Evolutionary conservation across 371 early-diverging fungal genomes (phyloP).

Genomic region (Apophysomyces elegans): DNA sequence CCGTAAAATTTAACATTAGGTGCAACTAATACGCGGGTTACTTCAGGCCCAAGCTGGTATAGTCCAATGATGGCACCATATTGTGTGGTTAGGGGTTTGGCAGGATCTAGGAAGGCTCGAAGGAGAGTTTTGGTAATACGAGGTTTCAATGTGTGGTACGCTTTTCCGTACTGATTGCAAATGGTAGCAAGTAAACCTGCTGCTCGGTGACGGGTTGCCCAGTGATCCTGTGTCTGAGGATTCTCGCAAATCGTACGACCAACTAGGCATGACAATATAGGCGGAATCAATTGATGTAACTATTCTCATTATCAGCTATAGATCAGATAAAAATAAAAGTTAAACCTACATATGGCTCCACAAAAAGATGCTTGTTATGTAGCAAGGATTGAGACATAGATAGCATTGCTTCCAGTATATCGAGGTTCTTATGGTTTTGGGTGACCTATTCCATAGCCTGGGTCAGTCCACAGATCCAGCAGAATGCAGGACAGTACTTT

Average conservation of each 20-base stretch:
- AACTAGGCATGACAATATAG: slow-evolving; percentile 94
- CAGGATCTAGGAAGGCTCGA: slow-evolving; percentile 86
- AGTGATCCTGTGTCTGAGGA: slow-evolving; percentile 74
- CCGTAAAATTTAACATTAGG: slow-evolving; percentile 79
- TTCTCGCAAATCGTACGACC: slow-evolving; percentile 81
- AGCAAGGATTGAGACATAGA: slow-evolving; percentile 86
- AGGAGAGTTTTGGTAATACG: slow-evolving; percentile 89
- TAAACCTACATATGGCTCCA: slow-evolving; percentile 94
- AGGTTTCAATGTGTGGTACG: slow-evolving; percentile 87
- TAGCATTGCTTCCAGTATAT: slow-evolving; percentile 75
- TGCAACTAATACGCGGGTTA: slow-evolving; percentile 71
- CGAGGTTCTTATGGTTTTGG: slow-evolving; percentile 77
- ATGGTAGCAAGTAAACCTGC: slow-evolving; percentile 76
- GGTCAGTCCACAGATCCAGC: neutral
- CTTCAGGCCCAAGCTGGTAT: slow-evolving; percentile 78
- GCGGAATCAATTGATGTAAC: slow-evolving; percentile 98
- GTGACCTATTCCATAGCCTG: slow-evolving; percentile 61
- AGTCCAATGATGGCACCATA: slow-evolving; percentile 92
- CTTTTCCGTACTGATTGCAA: slow-evolving; percentile 70
- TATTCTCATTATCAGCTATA: slow-evolving; percentile 26
- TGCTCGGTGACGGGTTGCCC: slow-evolving; percentile 81
- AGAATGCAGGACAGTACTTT: slow-evolving; percentile 49
- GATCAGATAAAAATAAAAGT: neutral
- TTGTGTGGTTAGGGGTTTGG: slow-evolving; percentile 78
- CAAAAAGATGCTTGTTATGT: slow-evolving; percentile 90